These are phyloP conservation scores for Xerocomus minutiporus DNA, from an alignment of 1,284 basidiomycete species.

Conservation along the genomic window DNA sequence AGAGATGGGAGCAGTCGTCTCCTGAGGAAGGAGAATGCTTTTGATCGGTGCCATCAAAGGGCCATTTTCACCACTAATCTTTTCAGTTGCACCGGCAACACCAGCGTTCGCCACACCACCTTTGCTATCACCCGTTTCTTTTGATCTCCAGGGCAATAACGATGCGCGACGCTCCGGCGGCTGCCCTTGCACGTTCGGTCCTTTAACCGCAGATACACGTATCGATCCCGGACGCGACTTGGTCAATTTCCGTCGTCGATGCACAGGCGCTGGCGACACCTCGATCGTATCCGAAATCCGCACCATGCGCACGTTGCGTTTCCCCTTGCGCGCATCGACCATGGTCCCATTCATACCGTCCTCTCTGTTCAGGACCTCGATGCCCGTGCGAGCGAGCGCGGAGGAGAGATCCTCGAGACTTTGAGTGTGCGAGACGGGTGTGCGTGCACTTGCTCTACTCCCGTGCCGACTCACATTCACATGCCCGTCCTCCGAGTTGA, in stretches of 20 bases:
- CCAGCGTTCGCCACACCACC: not conserved
- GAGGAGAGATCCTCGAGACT: constrained; percentile 26
- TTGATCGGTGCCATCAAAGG: not conserved
- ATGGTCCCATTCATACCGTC: not conserved
- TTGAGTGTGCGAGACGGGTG: constrained; percentile 16
- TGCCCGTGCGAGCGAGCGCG: constrained; percentile 16
- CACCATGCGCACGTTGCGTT: constrained; percentile 23
- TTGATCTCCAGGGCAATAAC: constrained; percentile 24
- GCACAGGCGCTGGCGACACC: constrained; percentile 15
- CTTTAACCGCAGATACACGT: not conserved
- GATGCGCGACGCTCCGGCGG: constrained; percentile 17
- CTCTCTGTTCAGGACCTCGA: constrained; percentile 3
- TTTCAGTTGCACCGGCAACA: not conserved
- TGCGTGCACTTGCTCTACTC: not conserved
- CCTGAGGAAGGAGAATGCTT: not conserved
- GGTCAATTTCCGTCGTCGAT: constrained; percentile 24
- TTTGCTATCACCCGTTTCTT: constrained; percentile 5
- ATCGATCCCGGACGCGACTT: constrained; percentile 15
- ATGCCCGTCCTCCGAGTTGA: constrained; percentile 9
- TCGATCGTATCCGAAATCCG: constrained; percentile 26
- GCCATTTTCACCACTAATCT: not conserved
- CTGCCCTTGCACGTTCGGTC: not conserved
- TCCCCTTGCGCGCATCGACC: constrained; percentile 6
- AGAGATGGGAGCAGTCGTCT: not conserved
- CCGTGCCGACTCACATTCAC: not conserved